Evolutionary conservation across 1,284 basidiomycete genomes (phyloP).

Genomic region (Malassezia slooffiae): DNA sequence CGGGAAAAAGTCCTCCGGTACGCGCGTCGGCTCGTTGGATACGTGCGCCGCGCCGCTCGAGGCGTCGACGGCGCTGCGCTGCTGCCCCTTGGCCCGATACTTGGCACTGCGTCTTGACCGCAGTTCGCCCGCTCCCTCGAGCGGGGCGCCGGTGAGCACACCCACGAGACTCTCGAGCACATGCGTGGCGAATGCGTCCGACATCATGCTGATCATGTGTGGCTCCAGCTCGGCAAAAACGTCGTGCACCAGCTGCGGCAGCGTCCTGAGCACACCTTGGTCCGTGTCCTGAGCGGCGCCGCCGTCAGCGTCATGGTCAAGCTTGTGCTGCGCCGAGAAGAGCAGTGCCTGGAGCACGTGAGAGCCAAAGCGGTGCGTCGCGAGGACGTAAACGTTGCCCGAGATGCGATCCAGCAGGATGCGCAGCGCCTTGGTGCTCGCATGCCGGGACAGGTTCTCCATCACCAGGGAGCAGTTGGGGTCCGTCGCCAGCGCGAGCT

Average conservation of each 20-base stretch:
- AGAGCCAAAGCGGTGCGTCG: slow-evolving; percentile 39
- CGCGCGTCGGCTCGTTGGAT: slow-evolving; percentile 7
- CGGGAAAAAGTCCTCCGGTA: slow-evolving; percentile 16
- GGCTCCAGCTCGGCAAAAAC: slow-evolving; percentile 13
- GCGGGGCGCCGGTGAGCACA: slow-evolving; percentile 26
- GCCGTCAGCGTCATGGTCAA: not conserved
- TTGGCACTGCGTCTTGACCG: slow-evolving; percentile 32
- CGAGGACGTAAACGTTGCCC: slow-evolving; percentile 22
- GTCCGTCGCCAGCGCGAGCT: slow-evolving; percentile 38
- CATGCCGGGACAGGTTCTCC: slow-evolving; percentile 26
- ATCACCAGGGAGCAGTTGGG: slow-evolving; percentile 37
- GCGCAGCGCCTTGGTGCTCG: slow-evolving; percentile 29
- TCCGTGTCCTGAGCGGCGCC: not conserved
- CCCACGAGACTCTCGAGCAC: slow-evolving; percentile 5
- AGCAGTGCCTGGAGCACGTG: slow-evolving; percentile 40
- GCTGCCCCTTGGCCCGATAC: slow-evolving; percentile 26
- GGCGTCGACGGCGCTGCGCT: slow-evolving; percentile 13
- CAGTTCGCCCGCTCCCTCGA: slow-evolving; percentile 16
- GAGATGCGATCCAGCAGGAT: slow-evolving; percentile 39
- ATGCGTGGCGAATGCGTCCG: slow-evolving; percentile 10
- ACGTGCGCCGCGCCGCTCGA: not conserved
- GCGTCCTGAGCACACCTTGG: slow-evolving; percentile 5
- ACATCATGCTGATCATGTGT: slow-evolving; percentile 1
- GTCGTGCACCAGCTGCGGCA: slow-evolving; percentile 5
- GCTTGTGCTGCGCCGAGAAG: slow-evolving; percentile 3